These are phyloP conservation scores for Wickerhamiella allomyrinae DNA, from an alignment of 805 yeast genomes.

Conservation along the genomic window DNA sequence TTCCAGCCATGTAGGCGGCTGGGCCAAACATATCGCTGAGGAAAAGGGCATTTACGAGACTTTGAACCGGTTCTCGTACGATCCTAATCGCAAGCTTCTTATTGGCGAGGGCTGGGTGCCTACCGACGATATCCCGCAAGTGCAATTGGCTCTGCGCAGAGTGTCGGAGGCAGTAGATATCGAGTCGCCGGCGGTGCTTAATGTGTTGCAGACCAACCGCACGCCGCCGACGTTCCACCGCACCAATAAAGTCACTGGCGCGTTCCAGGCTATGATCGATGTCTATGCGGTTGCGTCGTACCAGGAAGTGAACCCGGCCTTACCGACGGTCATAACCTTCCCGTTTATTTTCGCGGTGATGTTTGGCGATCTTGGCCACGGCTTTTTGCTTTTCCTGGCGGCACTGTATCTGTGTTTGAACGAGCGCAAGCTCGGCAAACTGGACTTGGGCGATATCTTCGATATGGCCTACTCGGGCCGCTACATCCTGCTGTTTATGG, in stretches of 20 bases:
- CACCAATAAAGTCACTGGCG: slow-evolving; percentile 86
- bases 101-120: slow-evolving; percentile 98
- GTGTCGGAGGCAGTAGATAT: slow-evolving; percentile 37
- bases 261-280: slow-evolving; percentile 87
- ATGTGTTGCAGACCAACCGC: slow-evolving; percentile 55
- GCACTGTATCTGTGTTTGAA: slow-evolving; percentile 57
- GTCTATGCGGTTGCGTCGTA: slow-evolving; percentile 90
- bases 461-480: slow-evolving; percentile 95
- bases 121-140: slow-evolving; percentile 49
- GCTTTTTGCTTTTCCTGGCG: slow-evolving; percentile 63
- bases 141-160: slow-evolving; percentile 52
- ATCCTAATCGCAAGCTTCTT: slow-evolving; percentile 68
- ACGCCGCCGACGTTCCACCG: slow-evolving; percentile 91
- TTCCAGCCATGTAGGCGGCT: slow-evolving; percentile 57
- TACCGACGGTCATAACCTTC: slow-evolving; percentile 88
- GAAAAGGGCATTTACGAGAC: slow-evolving; percentile 75
- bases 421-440: slow-evolving; percentile 53
- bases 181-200: slow-evolving; percentile 35
- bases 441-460: slow-evolving; percentile 80
- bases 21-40: slow-evolving; percentile 55
- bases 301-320: slow-evolving; percentile 90
- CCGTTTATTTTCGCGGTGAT: slow-evolving; percentile 98
- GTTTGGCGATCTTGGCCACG: slow-evolving; percentile 99
- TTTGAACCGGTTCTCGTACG: slow-evolving; percentile 67
- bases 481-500: slow-evolving; percentile 84